Evolutionary conservation across 306 rosid species (phyloP), one percentile per base, ranked within the genome.

Genomic region (Mimosa pudica): DNA sequence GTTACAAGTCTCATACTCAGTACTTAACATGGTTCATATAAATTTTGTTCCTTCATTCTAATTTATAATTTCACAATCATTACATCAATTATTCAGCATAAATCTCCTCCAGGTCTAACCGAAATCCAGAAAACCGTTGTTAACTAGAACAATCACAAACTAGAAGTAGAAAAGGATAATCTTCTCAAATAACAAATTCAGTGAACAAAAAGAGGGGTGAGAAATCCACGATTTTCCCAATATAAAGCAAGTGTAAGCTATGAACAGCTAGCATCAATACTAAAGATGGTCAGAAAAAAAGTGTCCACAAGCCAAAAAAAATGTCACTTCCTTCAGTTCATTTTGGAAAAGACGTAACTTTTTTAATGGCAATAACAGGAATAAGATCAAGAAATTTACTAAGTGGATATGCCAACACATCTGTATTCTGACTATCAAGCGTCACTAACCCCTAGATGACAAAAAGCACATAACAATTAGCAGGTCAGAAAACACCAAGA

Each of bases 311-410:
- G 74, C 71, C 46, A n/a, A 66, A 55, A 77, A 77, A 65, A 3
- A 20, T n/a, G n/a, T 52, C 49, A 55, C 49, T 49, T 67, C 2
- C 32, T 47, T 8, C 54, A 65, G 69, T 57, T 63, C 74, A 78
- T 70, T 38, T 79, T 77, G 45, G 61, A 12, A 51, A 9, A 68
- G 68, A 67, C 16, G 76, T 54, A 17, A 67, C 54, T 73, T 81
- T 84, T 49, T 71, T 30, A 45, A 80, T 75, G 58, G 80, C 60
- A 79, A 75, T 69, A 81, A 75, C 79, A 51, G 81, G 83, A 73
- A 89, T 85, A 87, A 85, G 92, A 89, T 92, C 84, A 79, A 90
- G 97, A 81, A 85, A 84, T 82, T 85, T 88, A 90, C 97, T 80
- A 89, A 87, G 88, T 73, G 85, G 87, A 49, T 88, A 86, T 78